Evolutionary conservation across 106 monocot genomes (phyloP).

Genomic region (Dendrobium catenatum): DNA sequence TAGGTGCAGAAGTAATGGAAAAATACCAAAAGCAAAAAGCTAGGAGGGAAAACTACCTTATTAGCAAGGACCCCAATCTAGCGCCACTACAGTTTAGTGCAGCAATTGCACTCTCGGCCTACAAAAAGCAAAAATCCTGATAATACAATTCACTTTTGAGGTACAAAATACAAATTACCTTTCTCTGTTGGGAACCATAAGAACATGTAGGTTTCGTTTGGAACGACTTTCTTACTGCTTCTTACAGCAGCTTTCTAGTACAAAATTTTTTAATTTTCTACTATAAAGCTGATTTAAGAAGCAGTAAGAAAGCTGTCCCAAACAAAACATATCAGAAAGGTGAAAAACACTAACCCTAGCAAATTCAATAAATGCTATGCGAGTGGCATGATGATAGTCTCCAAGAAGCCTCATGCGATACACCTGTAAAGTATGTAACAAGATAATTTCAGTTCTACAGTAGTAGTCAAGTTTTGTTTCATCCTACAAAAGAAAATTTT

Average conservation of each 20-base stretch:
- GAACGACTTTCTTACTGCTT: no score
- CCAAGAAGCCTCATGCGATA: slow-evolving; percentile 37
- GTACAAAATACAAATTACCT: background rate
- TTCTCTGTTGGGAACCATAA: background rate
- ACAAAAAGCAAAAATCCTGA: background rate
- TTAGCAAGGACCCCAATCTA: slow-evolving; percentile 33
- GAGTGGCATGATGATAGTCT: slow-evolving; percentile 40
- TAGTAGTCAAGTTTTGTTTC: background rate
- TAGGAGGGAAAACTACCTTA: slow-evolving; percentile 18
- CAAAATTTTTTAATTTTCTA: no score
- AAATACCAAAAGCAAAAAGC: background rate
- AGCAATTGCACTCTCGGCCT: slow-evolving; percentile 43
- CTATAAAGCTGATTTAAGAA: no score
- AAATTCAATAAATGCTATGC: slow-evolving; percentile 46
- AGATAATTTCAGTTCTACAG: background rate
- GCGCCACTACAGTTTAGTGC: slow-evolving; percentile 47
- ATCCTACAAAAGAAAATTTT: background rate
- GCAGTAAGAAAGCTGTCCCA: no score
- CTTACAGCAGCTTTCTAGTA: no score
- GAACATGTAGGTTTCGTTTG: background rate
- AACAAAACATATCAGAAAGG: background rate
- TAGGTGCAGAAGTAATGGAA: background rate
- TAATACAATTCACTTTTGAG: background rate
- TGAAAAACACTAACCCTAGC: slow-evolving; percentile 16
- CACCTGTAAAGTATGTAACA: background rate